Conservation (phyloP, 176 grass and related monocot species). For the Puccinellia tenuiflora region DNA sequence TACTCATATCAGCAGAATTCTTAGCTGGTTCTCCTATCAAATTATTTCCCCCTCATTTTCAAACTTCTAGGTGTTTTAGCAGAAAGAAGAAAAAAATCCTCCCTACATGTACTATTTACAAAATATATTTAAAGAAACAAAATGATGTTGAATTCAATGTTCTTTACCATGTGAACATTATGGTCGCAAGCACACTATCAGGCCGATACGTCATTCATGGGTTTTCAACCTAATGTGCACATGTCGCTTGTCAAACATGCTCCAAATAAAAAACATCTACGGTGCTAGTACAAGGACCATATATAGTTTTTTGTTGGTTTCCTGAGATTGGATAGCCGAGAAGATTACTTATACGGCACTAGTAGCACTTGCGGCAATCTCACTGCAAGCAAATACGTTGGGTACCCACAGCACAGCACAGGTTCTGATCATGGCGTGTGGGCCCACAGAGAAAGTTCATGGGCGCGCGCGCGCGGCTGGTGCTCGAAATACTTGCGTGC, state of each 20-base stretch:
- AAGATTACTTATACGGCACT: background rate
- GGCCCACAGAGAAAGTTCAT: constrained; percentile 2
- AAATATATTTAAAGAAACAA: background rate
- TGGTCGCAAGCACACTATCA: background rate
- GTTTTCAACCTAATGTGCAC: background rate
- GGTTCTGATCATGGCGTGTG: constrained; percentile 14
- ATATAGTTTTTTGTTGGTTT: background rate
- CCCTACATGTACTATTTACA: background rate
- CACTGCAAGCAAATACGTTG: constrained; percentile 18
- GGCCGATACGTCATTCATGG: no score
- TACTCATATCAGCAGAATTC: no score
- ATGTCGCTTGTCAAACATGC: background rate
- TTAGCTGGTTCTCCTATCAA: no score
- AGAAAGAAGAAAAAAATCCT: background rate
- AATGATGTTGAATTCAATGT: background rate
- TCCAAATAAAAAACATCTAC: background rate
- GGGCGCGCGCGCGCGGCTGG: constrained; percentile 27
- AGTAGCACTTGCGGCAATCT: background rate
- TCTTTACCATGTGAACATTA: background rate
- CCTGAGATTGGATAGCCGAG: background rate
- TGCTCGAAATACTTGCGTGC: background rate
- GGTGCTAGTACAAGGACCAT: background rate
- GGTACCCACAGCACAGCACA: constrained; percentile 21
- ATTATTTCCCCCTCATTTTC: background rate
- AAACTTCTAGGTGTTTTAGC: background rate